These are phyloP conservation scores for Lactarius hengduanensis DNA, from an alignment of 768 basidiomycete genomes.

Conservation along the genomic window DNA sequence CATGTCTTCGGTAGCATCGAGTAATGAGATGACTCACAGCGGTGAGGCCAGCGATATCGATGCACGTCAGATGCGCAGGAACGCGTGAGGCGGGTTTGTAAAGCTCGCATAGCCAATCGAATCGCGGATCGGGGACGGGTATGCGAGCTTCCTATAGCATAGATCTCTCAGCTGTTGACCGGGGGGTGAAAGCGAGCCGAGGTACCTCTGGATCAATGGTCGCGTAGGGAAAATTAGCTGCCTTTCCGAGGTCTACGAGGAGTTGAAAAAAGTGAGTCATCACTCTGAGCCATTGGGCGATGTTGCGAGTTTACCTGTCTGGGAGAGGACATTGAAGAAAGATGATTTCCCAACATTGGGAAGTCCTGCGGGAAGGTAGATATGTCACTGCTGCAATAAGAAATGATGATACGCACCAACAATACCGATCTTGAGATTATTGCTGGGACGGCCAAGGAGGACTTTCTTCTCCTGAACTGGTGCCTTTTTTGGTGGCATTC, in stretches of 20 bases:
- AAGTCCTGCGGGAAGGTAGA: slow-evolving; percentile 51
- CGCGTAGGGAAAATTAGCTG: slow-evolving; percentile 97
- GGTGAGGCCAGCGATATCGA: slow-evolving; percentile 97
- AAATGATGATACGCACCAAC: slow-evolving; percentile 65
- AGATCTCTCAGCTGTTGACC: not conserved
- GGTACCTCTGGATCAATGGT: slow-evolving; percentile 82
- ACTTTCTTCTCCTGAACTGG: slow-evolving; percentile 75
- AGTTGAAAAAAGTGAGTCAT: slow-evolving; percentile 25
- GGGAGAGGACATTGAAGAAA: slow-evolving; percentile 96
- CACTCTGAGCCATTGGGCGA: not conserved
- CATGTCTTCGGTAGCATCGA: slow-evolving; percentile 11
- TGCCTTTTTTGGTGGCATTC: slow-evolving; percentile 92
- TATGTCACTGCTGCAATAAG: not conserved
- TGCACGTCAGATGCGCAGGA: slow-evolving; percentile 94
- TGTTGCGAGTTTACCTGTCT: slow-evolving; percentile 60
- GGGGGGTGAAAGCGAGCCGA: not conserved
- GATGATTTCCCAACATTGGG: slow-evolving; percentile 99
- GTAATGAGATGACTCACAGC: slow-evolving; percentile 52
- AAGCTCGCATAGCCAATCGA: slow-evolving; percentile 88
- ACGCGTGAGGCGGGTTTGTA: slow-evolving; percentile 90
- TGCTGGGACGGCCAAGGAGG: slow-evolving; percentile 86
- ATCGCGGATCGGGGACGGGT: slow-evolving; percentile 89
- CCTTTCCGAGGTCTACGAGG: slow-evolving; percentile 75
- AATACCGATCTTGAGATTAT: slow-evolving; percentile 98
- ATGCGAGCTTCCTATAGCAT: slow-evolving; percentile 75